Evolutionary conservation across 2,329 filamentous ascomycete species (phyloP), one percentile per base, ranked within the genome.

Genomic region (Byssochlamys sp.): DNA sequence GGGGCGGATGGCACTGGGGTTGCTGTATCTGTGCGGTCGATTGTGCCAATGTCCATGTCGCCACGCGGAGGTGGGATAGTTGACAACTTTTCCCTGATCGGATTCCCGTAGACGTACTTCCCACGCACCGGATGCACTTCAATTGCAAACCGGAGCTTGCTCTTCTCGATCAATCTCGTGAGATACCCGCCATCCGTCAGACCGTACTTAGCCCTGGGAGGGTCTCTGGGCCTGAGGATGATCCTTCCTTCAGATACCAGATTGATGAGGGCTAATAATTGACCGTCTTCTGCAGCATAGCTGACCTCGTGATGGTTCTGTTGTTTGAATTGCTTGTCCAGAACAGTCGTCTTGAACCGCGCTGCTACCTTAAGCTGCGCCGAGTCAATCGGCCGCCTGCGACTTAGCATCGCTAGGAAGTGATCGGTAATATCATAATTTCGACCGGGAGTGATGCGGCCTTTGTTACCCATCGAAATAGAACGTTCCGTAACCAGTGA

Each of bases 161-260:
- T 62, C 59, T 75, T 78, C 59, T 80, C 75, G 64, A 80, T 75
- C 39, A 72, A 66, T 12, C 76, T 67, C 0, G 77, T 78, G 50
- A 76, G 66, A 55, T 81, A 81, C 10, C 73, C 73, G 7, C 73
- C 71, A 7, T 78, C 74, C 9, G 73, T 75, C 3, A 80, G 67
- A 9, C 78, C 78, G 59, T 74, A 80, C 59, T 75, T 74, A 52
- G 75, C 70, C 14, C 69, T 66, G 2, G 77, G 77, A 1, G 73
- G 68, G 55, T 78, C 70, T 1, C 65, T 64, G 2, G 76, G 73
- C 11, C 61, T 60, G 3, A 78, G 57, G 6, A 61, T 61, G 33
- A 80, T 59, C 25, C 69, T 66, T 1, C 73, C 70, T 6, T 66
- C 56, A 1, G 72, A 67, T 9, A 68, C 57, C n/a, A 79, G 69